Conservation (phyloP, 1,284 basidiomycete species). For the Apiotrichum siamense region DNA sequence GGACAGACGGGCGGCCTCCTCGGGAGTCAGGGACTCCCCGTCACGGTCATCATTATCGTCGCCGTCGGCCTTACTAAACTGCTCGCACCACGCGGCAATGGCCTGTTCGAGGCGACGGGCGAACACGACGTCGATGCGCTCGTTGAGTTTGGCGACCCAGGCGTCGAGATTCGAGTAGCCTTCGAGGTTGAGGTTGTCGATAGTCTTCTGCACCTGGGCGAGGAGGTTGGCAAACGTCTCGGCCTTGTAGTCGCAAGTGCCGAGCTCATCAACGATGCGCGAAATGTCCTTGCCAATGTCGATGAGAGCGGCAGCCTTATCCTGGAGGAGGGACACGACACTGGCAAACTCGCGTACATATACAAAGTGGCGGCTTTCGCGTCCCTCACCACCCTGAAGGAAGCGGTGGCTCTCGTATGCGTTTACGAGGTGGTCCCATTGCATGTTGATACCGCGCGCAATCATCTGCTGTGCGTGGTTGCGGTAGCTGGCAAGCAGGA, state of each 20-base stretch:
- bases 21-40: conserved; percentile 51
- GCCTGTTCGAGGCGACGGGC: conserved; percentile 70
- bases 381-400: conserved; percentile 60
- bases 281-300: conserved; percentile 83
- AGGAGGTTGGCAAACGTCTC: conserved; percentile 77
- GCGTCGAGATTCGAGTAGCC: conserved; percentile 96
- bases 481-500: conserved; percentile 85
- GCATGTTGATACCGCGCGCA: conserved; percentile 74
- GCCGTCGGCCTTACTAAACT: conserved; percentile 72
- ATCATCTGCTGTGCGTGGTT: conserved; percentile 89
- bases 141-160: conserved; percentile 86
- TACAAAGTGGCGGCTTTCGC: conserved; percentile 82
- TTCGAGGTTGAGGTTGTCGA: conserved; percentile 90
- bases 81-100: conserved; percentile 78
- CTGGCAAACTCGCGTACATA: conserved; percentile 94
- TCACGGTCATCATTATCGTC: conserved; percentile 64
- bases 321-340: conserved; percentile 80
- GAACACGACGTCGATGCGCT: conserved; percentile 75
- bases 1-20: conserved; percentile 4
- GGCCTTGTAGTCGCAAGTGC: conserved; percentile 73
- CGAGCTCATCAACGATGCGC: conserved; percentile 76
- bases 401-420: conserved; percentile 77
- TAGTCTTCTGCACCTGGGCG: conserved; percentile 76
- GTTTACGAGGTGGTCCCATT: conserved; percentile 95
- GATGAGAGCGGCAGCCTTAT: conserved; percentile 90